Evolutionary conservation across 495 filamentous ascomycete species (phyloP), one percentile per base, ranked within the genome.

Genomic region (Penicillium turbatum): DNA sequence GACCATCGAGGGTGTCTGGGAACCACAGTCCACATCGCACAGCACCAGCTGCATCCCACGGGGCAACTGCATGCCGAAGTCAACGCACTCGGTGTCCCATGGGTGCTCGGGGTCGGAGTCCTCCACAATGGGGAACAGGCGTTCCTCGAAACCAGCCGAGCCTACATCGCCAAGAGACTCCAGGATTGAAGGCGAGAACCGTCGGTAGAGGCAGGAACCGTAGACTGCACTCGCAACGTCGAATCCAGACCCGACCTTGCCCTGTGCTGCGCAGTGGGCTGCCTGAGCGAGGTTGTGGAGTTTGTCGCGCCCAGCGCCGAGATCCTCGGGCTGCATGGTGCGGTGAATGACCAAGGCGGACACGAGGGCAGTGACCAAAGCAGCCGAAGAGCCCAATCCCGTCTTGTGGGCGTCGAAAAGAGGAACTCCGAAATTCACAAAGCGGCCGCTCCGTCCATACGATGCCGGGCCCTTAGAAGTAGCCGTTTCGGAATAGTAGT

Each of bases 11-110:
- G 92, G 91, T 11, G 92, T 96, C 65, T 92, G 78, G n/a, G 84
- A 89, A 39, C 93, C 93, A 61, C 93, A 96, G 66, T 95, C 87
- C 13, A 98, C 93, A 65, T 98, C 93, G 54, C 90, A 95, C 83
- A 98, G 90, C 7, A 95, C 83, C 55, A 98, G 72, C 42, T 83
- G 77, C 54, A 89, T 73, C 0, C 83, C 83, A 0, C 75, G 76
- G 0, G 88, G 88, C 7, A 92, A 76, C 61, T 71, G 72, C 57
- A 86, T 82, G 24, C 76, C 78, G 19, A 76, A 70, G 60, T 92
- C 88, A 13, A 71, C 62, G 35, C 88, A 83, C 57, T 88, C 79
- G 2, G 82, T 83, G 59, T 98, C 92, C 93, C 93, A 98, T 16
- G 76, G 73, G 30, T 72, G 63, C 1, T 58, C 55, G 2, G 64